phyloP scores from a whole-genome alignment of 768 basidiomycete genomes.

The Porpolomopsis calyptriformis region DNA sequence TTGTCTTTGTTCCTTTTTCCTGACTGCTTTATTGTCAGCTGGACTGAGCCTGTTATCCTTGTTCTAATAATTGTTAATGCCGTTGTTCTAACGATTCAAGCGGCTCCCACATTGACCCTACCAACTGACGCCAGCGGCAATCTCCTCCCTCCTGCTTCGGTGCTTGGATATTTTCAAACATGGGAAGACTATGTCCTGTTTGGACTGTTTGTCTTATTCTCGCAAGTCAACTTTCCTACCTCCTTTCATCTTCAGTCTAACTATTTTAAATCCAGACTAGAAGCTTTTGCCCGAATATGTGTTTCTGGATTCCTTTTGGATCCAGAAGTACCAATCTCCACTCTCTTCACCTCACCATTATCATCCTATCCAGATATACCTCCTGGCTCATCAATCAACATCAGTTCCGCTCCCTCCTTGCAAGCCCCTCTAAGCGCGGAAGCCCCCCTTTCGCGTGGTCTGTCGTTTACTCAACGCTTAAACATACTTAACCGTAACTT shows the following conservation, averaged over 20 bases:
- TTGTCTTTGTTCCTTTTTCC: slow-evolving; percentile 1
- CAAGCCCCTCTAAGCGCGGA: slow-evolving; percentile 15
- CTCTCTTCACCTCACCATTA: slow-evolving; percentile 25
- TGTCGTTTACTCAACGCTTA: slow-evolving; percentile 37
- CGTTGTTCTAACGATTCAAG: slow-evolving; percentile 71
- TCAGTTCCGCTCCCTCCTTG: slow-evolving; percentile 12
- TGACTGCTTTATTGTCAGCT: slow-evolving; percentile 31
- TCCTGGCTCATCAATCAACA: slow-evolving; percentile 16
- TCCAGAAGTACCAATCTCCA: slow-evolving; percentile 53
- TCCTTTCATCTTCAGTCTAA: background rate
- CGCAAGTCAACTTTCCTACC: slow-evolving; percentile 36
- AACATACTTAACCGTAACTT: slow-evolving; percentile 35
- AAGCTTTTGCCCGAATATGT: slow-evolving; percentile 80
- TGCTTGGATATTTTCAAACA: slow-evolving; percentile 66
- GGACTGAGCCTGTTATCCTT: slow-evolving; percentile 81
- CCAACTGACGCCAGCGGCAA: slow-evolving; percentile 28
- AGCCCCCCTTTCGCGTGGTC: slow-evolving; percentile 32
- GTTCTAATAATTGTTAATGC: slow-evolving; percentile 78
- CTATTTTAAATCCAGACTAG: slow-evolving; percentile 39
- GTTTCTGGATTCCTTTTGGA: slow-evolving; percentile 85
- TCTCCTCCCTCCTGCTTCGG: slow-evolving; percentile 27
- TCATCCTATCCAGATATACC: slow-evolving; percentile 22
- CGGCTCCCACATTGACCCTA: slow-evolving; percentile 49
- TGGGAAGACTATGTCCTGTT: slow-evolving; percentile 93
- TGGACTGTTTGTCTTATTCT: slow-evolving; percentile 73